Base-by-base conservation (phyloP, 2,329 filamentous ascomycete genomes). In the Tolypocladium cylindrosporum region DNA sequence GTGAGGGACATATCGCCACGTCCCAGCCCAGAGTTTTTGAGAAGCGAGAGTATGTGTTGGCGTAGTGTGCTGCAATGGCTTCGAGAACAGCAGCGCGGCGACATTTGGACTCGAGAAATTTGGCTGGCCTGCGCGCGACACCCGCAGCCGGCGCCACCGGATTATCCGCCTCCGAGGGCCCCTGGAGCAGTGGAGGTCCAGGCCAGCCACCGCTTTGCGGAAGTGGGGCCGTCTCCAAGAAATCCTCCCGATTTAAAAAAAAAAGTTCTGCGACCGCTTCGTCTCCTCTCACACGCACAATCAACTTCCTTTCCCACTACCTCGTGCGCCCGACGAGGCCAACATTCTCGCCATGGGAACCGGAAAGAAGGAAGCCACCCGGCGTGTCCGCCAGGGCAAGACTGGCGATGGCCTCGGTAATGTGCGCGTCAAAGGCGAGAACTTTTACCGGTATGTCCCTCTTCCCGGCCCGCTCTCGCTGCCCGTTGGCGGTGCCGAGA, bases 401-500 rank as follows among this genome's bases (percentile, higher is more conserved):
- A 83, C 83, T 55, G 83, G 84, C 64, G 88, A 94, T 84, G 91
- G 91, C 72, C 91, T 96, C 84, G 86, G 77, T 68, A 97, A 97
- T 77, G 90, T 97, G 69, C 90, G 87, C 68, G 81, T 86, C 67
- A 99, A 99, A 78, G 94, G 94, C 76, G 93, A 97, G 81, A 97
- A 97, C 79, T 99, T 97, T 78, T 97, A 97, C 79, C 86, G 90
- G 81, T 88, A 77, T 64, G 79, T 61, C 55, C n/a, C 6, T 54
- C 24, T 34, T 34, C 13, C 34, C 31, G 34, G 36, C 40, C 19
- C 51, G 54, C 36, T 57, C 37, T 51, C 21, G 4, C 45, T n/a
- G 45, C 14, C 31, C 21, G 36, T 56, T 52, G 11, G 4, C 24
- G n/a, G 52, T n/a, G n/a, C 34, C 42, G 52, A n/a, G 21, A 43